Evolutionary conservation across 495 filamentous ascomycete genomes (phyloP), one percentile per base, ranked within the genome.

Genomic region (Glutinoglossum americanum): DNA sequence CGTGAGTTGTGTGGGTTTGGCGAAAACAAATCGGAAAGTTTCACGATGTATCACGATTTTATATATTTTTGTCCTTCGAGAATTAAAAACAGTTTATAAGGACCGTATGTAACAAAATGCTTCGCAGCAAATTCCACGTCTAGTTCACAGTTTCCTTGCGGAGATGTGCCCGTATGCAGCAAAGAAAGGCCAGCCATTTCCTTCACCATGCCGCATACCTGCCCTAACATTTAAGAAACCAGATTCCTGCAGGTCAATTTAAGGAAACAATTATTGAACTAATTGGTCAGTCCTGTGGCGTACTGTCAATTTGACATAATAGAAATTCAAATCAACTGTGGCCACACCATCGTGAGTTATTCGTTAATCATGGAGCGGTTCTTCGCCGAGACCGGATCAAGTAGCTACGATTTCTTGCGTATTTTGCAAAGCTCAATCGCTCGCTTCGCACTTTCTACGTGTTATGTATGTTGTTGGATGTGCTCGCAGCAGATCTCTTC

Each of bases 401-500:
- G 10, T 13, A 13, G 41, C 37, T 10, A 17, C 9, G 1, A 39
- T 15, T 15, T 39, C 37, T 21, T 13, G 41, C n/a, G 41, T 21
- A 45, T 45, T 45, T 45, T n/a, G 41, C 13, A 39, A 45, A 45
- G 19, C 19, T 10, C n/a, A 23, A 19, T 19, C 21, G 21, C 21
- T 32, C 11, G n/a, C 51, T 55, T 0, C 26, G 30, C 23, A 53
- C 28, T 13, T 53, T 32, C 23, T 53, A 30, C 49, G 4, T 17
- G 23, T 19, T 13, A 30, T 53, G 49, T 30, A 53, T 25, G 37
- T 39, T 25, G 37, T 39, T 39, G 25, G 4, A 5, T 19, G 54
- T 37, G 1, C 15, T 47, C 26, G 58, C 11, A 32, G 23, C 57
- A 59, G 30, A 59, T 17, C 51, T 35, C 55, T 59, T 59, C 49